phyloP scores from a whole-genome alignment of 345 rosid species.

The Pistacia vera region DNA sequence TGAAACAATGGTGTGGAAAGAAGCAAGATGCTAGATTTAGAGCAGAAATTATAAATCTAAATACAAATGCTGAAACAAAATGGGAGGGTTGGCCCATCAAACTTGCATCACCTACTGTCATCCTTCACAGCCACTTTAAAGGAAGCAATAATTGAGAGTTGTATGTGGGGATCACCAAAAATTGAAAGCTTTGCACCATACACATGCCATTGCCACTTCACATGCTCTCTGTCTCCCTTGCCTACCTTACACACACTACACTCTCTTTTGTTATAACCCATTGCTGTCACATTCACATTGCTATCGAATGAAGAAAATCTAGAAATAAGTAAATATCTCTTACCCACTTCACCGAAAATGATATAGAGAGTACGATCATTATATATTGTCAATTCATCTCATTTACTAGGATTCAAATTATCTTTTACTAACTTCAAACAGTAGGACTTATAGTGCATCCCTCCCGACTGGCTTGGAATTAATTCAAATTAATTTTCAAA shows the following conservation, averaged over 20 bases:
- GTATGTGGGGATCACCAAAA: background rate
- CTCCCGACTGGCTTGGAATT: too few species aligned
- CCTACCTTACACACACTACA: background rate
- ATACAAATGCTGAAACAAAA: too few species aligned
- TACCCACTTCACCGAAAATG: too few species aligned
- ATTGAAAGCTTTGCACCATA: constrained; percentile 3
- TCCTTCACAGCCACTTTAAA: constrained; percentile 1
- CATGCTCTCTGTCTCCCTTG: constrained; percentile 8
- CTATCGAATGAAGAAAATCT: too few species aligned
- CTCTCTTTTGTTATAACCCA: background rate
- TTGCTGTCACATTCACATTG: background rate
- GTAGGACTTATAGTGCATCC: too few species aligned
- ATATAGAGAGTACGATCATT: too few species aligned
- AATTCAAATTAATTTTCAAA: too few species aligned
- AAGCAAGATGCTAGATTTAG: background rate
- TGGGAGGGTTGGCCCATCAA: background rate
- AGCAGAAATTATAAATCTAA: background rate
- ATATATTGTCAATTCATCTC: too few species aligned
- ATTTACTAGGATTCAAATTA: too few species aligned
- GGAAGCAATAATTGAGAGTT: constrained; percentile 7
- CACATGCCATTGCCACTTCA: constrained; percentile 13
- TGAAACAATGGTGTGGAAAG: background rate
- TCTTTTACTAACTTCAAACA: too few species aligned
- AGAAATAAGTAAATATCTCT: too few species aligned
- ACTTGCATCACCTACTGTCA: background rate